These are phyloP conservation scores for Epichloe sylvatica DNA, from an alignment of 2,329 filamentous ascomycete species.

Conservation along the genomic window DNA sequence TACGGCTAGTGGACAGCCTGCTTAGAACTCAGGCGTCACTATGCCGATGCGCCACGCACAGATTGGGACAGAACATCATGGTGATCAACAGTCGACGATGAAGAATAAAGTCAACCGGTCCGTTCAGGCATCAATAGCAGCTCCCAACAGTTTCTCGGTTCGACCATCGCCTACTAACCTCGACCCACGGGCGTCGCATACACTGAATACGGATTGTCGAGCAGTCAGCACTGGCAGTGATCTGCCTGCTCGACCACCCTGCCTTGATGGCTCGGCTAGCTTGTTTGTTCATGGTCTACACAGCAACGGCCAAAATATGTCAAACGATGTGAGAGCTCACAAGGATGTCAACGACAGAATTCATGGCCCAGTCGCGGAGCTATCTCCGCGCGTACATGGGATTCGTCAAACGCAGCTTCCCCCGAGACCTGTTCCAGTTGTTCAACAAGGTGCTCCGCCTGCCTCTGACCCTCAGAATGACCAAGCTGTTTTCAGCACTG, in stretches of 20 bases:
- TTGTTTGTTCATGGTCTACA: neutral
- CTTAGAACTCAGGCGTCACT: conserved; percentile 8
- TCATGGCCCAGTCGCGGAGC: neutral
- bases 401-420: neutral
- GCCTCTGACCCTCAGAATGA: neutral
- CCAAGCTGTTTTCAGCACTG: neutral
- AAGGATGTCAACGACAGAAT: neutral
- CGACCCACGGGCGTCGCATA: neutral
- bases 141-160: neutral
- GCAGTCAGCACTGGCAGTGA: neutral
- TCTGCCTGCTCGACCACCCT: neutral
- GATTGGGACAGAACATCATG: neutral
- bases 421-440: neutral
- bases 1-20: conserved; percentile 7
- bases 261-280: neutral
- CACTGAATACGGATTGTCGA: neutral
- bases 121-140: neutral
- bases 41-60: neutral
- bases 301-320: neutral
- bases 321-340: neutral
- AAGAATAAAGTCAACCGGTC: neutral
- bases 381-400: neutral
- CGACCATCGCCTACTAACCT: neutral
- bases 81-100: neutral
- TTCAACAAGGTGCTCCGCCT: neutral